Base-by-base conservation (phyloP, 2,329 filamentous ascomycete species). In the Clonostachys chloroleuca region DNA sequence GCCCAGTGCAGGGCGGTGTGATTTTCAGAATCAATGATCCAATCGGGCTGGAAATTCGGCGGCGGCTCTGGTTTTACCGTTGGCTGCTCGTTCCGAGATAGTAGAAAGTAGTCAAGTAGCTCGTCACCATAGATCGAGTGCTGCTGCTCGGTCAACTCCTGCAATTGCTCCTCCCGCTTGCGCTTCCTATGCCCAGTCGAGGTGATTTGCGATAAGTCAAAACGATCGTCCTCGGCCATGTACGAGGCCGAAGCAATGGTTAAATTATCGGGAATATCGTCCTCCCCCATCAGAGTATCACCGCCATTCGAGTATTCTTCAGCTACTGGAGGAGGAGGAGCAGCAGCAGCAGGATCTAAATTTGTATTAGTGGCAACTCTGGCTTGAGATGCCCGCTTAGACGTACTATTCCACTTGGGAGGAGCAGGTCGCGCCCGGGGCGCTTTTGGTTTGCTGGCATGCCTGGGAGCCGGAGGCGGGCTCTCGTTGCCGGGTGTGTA, bases 1-100 rank as follows among this genome's bases (percentile, higher is more conserved):
- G 92, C 94, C 94, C 94, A 99, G 63, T 99, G 94, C 54, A 99
- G 79, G 6, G 92, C 92, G 3, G 91, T 95, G 60, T 97, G 92
- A 10, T 86, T 86, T 58, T 95, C 91, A 40, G 91, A 87, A 63
- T 99, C 94, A 52, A 99, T 96, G n/a, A 86, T 78, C 64, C 89
- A 88, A 66, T 99, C 87, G 6, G 95, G 84, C 60, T 95, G 86
- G 58, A 96, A 95, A 62, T 90, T 87, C 34, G 83, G 74, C 0
- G 94, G 94, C 4, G 92, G 92, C 51, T 89, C 83, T 2, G 91
- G 92, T 46, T 75, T 83, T 56, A 70, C 81, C 59, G 84, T 83
- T 17, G 84, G 81, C 49, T 87, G 84, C 65, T 92, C 86, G 51
- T 89, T 87, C 35, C 43, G 47, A 45, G 88, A 83, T 41, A 92